Evolutionary conservation across 202 grass and related monocot species (phyloP).

Genomic region (Elaeis oleifera): DNA sequence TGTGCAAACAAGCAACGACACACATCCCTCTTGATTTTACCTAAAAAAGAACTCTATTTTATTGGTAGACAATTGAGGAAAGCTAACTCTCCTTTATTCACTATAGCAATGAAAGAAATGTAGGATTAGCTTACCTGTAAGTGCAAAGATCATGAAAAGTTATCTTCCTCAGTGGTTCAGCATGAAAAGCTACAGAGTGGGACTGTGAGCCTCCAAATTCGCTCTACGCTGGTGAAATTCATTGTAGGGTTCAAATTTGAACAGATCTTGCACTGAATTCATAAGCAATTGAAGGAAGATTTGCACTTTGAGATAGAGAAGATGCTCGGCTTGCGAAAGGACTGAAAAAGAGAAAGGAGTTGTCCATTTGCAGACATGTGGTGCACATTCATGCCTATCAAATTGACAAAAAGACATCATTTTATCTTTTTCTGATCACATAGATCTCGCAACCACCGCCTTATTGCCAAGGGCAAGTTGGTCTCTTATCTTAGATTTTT

Average conservation of each 20-base stretch:
- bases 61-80: too few relatives aligned
- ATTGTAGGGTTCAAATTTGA: background rate
- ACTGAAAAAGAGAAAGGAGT: constrained; percentile 2
- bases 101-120: too few relatives aligned
- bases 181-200: background rate
- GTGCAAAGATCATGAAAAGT: too few relatives aligned
- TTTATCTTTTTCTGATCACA: background rate
- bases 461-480: constrained; percentile 1
- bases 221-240: background rate
- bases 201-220: background rate
- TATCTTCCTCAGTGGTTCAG: background rate
- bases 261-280: background rate
- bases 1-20: too few relatives aligned
- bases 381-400: constrained; percentile 17
- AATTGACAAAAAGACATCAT: constrained; percentile 7
- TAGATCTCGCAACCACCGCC: background rate
- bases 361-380: constrained; percentile 22
- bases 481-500: constrained; percentile 2
- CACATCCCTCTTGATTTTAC: too few relatives aligned
- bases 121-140: too few relatives aligned
- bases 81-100: too few relatives aligned
- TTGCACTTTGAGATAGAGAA: constrained; percentile 10
- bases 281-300: background rate
- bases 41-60: too few relatives aligned
- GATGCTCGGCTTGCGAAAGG: constrained; percentile 4